A percentile compares a stretch with the other conserved stretches of the same genome.
Conservation (phyloP, 2,329 filamentous ascomycete genomes). For the Ophiostoma australiae region DNA sequence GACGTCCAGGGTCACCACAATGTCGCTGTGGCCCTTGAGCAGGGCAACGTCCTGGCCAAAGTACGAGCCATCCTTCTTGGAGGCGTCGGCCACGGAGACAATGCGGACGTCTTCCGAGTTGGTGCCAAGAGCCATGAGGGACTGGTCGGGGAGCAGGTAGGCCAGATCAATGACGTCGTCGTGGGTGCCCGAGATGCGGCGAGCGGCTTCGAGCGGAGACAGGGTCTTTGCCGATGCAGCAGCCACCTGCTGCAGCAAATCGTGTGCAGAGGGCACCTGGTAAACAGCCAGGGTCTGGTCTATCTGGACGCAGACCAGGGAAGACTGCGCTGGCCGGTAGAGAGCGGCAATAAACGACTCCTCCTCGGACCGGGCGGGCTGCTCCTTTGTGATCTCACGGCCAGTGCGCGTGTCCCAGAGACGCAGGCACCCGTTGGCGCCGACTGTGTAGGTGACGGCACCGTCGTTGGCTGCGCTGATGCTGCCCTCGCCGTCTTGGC, state of each 20-base stretch:
- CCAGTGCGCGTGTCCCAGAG: slow-evolving; percentile 78
- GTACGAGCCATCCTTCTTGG: slow-evolving; percentile 45
- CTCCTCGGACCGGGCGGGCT: slow-evolving; percentile 55
- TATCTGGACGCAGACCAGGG: slow-evolving; percentile 75
- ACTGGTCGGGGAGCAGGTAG: slow-evolving; percentile 75
- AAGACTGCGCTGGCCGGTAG: slow-evolving; percentile 59
- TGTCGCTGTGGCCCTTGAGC: slow-evolving; percentile 87
- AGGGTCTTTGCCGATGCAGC: slow-evolving; percentile 25
- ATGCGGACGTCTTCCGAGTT: slow-evolving; percentile 92
- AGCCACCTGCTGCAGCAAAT: slow-evolving; percentile 30
- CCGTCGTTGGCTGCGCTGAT: neutral
- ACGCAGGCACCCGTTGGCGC: slow-evolving; percentile 74
- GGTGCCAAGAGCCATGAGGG: slow-evolving; percentile 81
- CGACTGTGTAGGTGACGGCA: slow-evolving; percentile 71
- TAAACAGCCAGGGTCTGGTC: slow-evolving; percentile 85
- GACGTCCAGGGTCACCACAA: slow-evolving; percentile 87
- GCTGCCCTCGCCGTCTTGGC: slow-evolving; percentile 29
- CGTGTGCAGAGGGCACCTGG: slow-evolving; percentile 38
- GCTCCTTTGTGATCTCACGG: slow-evolving; percentile 71
- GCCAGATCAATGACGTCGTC: slow-evolving; percentile 96
- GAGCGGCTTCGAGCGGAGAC: slow-evolving; percentile 50
- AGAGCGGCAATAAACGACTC: slow-evolving; percentile 69
- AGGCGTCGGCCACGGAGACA: slow-evolving; percentile 59
- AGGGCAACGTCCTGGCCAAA: slow-evolving; percentile 87
- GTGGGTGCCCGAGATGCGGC: slow-evolving; percentile 89